Percentiles rank a stretch among this genome's conserved stretches.
Conservation (phyloP, 1,284 basidiomycete genomes). For the Cryptococcus amylolentus region DNA sequence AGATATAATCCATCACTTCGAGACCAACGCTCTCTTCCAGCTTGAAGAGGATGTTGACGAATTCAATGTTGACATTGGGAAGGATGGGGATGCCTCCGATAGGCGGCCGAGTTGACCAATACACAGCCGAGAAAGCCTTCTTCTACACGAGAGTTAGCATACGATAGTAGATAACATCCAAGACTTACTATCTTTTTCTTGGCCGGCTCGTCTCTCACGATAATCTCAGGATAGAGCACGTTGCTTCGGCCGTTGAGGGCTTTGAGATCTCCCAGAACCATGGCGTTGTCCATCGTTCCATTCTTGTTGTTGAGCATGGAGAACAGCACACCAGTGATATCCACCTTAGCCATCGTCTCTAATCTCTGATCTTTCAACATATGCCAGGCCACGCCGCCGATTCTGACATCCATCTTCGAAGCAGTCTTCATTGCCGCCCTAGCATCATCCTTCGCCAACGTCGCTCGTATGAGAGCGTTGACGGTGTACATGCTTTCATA, state of each 20-base stretch:
- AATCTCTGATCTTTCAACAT: constrained; percentile 70
- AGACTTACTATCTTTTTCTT: constrained; percentile 45
- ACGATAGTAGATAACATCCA: no score
- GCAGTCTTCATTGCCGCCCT: constrained; percentile 73
- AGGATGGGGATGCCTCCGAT: constrained; percentile 93
- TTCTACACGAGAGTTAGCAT: constrained; percentile 1
- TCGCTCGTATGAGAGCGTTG: constrained; percentile 77
- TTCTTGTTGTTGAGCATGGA: constrained; percentile 85
- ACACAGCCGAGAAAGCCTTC: constrained; percentile 29
- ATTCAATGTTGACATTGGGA: constrained; percentile 62
- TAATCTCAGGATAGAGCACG: constrained; percentile 83
- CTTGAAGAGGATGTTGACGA: constrained; percentile 71
- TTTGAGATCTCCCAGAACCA: constrained; percentile 69
- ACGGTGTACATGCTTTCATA: constrained; percentile 79
- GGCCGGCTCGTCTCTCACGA: constrained; percentile 61
- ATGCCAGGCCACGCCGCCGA: constrained; percentile 86
- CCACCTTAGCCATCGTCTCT: constrained; percentile 79
- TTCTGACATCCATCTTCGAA: constrained; percentile 73
- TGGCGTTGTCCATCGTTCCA: constrained; percentile 76
- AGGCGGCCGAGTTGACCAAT: constrained; percentile 75
- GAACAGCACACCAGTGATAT: constrained; percentile 73
- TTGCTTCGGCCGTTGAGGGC: constrained; percentile 84
- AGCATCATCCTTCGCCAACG: constrained; percentile 66
- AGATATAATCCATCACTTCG: constrained; percentile 86
- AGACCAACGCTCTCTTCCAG: constrained; percentile 78